These are phyloP conservation scores for Solanum hybrid DNA, from an alignment of 305 asterid genomes.

Conservation along the genomic window DNA sequence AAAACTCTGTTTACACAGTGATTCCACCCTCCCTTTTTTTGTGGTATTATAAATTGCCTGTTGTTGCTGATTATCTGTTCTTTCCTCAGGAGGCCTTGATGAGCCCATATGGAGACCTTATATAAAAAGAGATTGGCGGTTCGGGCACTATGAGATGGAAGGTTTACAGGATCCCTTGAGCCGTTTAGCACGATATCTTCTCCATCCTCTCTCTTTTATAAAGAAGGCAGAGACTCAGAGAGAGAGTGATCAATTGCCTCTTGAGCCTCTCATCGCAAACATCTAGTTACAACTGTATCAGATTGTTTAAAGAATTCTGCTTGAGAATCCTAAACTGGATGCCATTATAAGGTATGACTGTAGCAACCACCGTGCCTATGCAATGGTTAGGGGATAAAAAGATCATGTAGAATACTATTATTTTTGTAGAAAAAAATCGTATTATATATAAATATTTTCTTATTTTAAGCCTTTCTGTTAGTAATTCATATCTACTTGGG, in stretches of 20 bases:
- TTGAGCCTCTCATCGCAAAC: conserved; percentile 33
- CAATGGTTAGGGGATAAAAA: background rate
- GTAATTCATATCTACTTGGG: background rate
- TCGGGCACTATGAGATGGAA: conserved; percentile 87
- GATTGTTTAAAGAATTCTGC: background rate
- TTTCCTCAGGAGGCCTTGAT: conserved; percentile 72
- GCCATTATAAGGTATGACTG: background rate
- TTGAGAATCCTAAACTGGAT: background rate
- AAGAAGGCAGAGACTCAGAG: conserved; percentile 27
- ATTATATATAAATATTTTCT: background rate
- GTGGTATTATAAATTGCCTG: background rate
- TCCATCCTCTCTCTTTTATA: conserved; percentile 31
- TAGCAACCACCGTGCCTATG: background rate
- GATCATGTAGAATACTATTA: background rate
- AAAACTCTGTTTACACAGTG: background rate
- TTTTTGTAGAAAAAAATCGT: background rate
- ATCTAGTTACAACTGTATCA: background rate
- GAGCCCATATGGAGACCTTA: conserved; percentile 54
- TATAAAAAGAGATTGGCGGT: conserved; percentile 69
- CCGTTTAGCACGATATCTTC: conserved; percentile 41
- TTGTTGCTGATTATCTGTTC: background rate
- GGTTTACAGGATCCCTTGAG: conserved; percentile 89
- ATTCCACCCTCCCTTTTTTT: background rate
- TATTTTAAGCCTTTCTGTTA: background rate
- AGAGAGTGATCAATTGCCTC: conserved; percentile 35